Base-by-base conservation (phyloP, 768 basidiomycete species). In the Naganishia antarctica region DNA sequence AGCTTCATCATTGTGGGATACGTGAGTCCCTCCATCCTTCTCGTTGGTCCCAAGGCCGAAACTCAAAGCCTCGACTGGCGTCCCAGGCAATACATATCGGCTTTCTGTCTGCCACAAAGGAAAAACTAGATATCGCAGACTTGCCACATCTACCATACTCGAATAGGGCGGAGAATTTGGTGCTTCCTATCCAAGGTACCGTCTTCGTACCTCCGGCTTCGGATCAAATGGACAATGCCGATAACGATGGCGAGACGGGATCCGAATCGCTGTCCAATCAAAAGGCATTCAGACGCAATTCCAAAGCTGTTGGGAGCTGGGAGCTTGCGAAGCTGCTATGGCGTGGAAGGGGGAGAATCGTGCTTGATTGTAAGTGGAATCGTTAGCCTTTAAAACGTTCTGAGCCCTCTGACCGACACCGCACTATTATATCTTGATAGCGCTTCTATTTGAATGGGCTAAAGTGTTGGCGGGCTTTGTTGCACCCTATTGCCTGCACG, bases 401-500 rank as follows among this genome's bases (percentile, higher is more conserved):
- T 21, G 5, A 4, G 4, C 12, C 18, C 34, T 21, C n/a, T 16
- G 18, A 31, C 32, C 40, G 23, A 57, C 34, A 7, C 5, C 26
- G 5, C 21, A 4, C 29, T 3, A 6, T 21, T 34, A n/a, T n/a
- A 21, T 31, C 23, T 16, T 40, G 28, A 3, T 29, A 57, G 53
- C 7, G n/a, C 13, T 57, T 25, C 3, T 40, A 32, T 23, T 40
- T 9, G 53, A 57, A 57, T 57, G 53, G 34, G 53, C 37, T 8
- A 57, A 57, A 26, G 34, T 40, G 2, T 1, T 40, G 11, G 53
- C 53, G 2, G 53, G 53, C 2, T 63, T 63, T 40, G n/a, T 63
- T 9, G 49, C 62, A 16, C 62, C 40, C 2, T 63, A 53, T 26
- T 63, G 49, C 29, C 40, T 71, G 53, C 67, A 70, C 46, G 68